Evolutionary conservation across 495 filamentous ascomycete species (phyloP).

Genomic region (Penicillium arizonense): DNA sequence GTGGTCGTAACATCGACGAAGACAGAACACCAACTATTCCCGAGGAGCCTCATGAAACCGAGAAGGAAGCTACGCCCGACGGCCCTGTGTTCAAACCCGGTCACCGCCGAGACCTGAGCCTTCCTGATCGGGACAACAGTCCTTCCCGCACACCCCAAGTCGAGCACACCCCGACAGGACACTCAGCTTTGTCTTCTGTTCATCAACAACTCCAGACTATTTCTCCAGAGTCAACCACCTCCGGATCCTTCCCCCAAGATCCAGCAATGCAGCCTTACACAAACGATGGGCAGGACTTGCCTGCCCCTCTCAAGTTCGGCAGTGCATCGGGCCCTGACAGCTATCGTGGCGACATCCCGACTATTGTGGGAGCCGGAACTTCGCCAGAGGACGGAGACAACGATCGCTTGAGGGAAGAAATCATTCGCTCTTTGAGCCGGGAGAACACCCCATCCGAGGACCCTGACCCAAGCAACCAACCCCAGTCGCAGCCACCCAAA

Average conservation of each 20-base stretch:
- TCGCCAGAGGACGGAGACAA: slow-evolving; percentile 66
- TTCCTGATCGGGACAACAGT: slow-evolving; percentile 61
- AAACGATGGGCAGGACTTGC: slow-evolving; percentile 39
- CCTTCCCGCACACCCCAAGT: slow-evolving; percentile 59
- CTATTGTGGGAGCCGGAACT: slow-evolving; percentile 54
- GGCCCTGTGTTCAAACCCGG: slow-evolving; percentile 47
- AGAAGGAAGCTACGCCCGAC: slow-evolving; percentile 8
- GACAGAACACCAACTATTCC: slow-evolving; percentile 55
- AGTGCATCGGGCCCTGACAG: slow-evolving; percentile 18
- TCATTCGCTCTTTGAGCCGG: slow-evolving; percentile 71
- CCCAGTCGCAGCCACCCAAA: slow-evolving; percentile 30
- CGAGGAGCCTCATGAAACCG: slow-evolving; percentile 50
- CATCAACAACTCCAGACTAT: slow-evolving; percentile 19
- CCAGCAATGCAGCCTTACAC: slow-evolving; percentile 19
- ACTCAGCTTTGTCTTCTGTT: slow-evolving; percentile 41
- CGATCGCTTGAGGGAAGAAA: slow-evolving; percentile 76
- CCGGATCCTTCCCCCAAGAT: neutral
- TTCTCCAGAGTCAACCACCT: slow-evolving; percentile 5
- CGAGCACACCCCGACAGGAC: slow-evolving; percentile 38
- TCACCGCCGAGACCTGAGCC: slow-evolving; percentile 60
- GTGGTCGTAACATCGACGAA: slow-evolving; percentile 37
- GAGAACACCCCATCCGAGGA: slow-evolving; percentile 36
- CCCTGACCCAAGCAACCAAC: slow-evolving; percentile 22
- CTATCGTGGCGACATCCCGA: slow-evolving; percentile 33
- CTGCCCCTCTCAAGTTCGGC: slow-evolving; percentile 38